These are phyloP conservation scores for Beta corolliflora DNA, from an alignment of 179 eudicot species.

Conservation along the genomic window DNA sequence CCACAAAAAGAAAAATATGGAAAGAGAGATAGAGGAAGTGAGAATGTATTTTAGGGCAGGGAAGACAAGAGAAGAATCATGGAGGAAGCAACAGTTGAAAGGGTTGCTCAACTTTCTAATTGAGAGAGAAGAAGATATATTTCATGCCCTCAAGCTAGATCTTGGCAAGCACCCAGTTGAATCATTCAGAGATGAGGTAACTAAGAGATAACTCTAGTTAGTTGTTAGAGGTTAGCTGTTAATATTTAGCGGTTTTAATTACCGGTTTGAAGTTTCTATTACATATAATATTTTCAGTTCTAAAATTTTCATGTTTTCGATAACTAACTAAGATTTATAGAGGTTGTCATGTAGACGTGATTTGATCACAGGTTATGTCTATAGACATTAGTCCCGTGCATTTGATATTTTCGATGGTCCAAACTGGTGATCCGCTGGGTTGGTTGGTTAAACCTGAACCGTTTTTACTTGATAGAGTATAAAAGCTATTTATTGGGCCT, in stretches of 20 bases:
- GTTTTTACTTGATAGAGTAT: too few species aligned
- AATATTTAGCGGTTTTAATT: too few species aligned
- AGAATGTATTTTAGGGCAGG: slow-evolving; percentile 53
- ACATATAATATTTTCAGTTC: too few species aligned
- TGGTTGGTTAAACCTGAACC: too few species aligned
- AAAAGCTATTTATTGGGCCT: too few species aligned
- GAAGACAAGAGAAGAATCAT: slow-evolving; percentile 50
- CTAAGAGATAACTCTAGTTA: too few species aligned
- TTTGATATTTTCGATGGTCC: background rate
- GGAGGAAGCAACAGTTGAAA: slow-evolving; percentile 70
- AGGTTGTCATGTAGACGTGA: too few species aligned
- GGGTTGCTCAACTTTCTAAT: slow-evolving; percentile 45
- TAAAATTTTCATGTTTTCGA: too few species aligned
- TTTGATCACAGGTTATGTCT: background rate
- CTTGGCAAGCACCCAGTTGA: slow-evolving; percentile 79
- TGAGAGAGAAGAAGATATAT: slow-evolving; percentile 56
- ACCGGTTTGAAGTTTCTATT: too few species aligned
- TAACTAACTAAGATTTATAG: too few species aligned
- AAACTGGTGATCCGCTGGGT: too few species aligned
- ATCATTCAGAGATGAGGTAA: slow-evolving; percentile 76
- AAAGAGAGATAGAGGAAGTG: slow-evolving; percentile 43
- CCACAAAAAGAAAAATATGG: slow-evolving; percentile 24
- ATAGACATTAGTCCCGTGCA: background rate
- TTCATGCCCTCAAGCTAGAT: slow-evolving; percentile 58
- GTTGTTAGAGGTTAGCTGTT: too few species aligned